Evolutionary conservation across 2,329 filamentous ascomycete species (phyloP).

Genomic region (Fusarium pseudocircinatum): DNA sequence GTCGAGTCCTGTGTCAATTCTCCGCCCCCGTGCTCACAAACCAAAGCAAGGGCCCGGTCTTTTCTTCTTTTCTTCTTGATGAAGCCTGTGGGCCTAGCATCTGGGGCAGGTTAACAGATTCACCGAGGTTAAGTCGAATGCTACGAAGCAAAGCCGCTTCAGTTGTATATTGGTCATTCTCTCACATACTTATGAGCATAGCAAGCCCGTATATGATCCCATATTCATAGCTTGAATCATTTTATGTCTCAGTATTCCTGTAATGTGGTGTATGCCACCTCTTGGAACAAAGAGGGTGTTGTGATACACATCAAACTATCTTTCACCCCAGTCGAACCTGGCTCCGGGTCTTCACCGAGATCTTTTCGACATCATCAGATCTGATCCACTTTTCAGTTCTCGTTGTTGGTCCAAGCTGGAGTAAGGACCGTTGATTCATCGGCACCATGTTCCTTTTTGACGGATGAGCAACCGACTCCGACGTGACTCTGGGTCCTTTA

Average conservation of each 20-base stretch:
- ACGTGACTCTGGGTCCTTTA: background rate
- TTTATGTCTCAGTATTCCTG: background rate
- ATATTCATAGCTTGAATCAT: conserved; percentile 12
- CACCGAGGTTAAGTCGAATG: conserved; percentile 40
- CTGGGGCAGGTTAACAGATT: conserved; percentile 28
- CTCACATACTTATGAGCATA: conserved; percentile 2
- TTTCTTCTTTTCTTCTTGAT: conserved; percentile 23
- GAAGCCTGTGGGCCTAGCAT: conserved; percentile 2
- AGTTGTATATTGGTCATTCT: conserved; percentile 17
- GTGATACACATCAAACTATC: conserved; percentile 11
- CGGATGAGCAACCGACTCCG: conserved; percentile 14
- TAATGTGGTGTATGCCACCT: background rate
- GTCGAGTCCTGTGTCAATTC: conserved; percentile 6
- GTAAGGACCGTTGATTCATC: conserved; percentile 11
- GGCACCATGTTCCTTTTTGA: conserved; percentile 4
- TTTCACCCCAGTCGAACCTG: conserved; percentile 4
- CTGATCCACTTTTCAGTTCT: conserved; percentile 17
- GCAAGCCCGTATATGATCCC: conserved; percentile 33
- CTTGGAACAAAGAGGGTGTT: conserved; percentile 9
- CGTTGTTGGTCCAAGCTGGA: conserved; percentile 18
- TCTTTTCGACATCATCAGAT: conserved; percentile 37
- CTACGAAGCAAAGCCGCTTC: background rate
- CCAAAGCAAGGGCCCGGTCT: conserved; percentile 16
- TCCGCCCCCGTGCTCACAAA: conserved; percentile 25
- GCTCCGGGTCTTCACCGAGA: conserved; percentile 38